Conservation (phyloP, 1,284 basidiomycete species). For the Cutaneotrichosporon arboriforme region DNA sequence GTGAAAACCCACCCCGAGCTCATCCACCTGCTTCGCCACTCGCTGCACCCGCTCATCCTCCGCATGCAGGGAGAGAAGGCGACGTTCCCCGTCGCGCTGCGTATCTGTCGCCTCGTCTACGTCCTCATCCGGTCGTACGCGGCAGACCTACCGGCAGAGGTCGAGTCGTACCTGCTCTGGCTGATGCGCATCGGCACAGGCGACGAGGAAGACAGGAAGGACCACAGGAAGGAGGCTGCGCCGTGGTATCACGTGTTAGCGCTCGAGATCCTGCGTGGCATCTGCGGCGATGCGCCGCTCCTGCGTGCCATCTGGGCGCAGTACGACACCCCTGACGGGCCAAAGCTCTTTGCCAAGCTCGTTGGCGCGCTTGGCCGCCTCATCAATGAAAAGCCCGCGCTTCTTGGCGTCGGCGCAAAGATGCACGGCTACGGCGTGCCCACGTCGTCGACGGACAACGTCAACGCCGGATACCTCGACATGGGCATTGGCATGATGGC, state of each 20-base stretch:
- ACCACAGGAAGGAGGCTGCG: slow-evolving; percentile 46
- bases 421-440: slow-evolving; percentile 71
- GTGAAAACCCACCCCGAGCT: slow-evolving; percentile 84
- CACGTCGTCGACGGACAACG: slow-evolving; percentile 18
- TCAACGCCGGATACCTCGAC: slow-evolving; percentile 51
- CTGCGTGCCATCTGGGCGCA: slow-evolving; percentile 73
- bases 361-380: slow-evolving; percentile 75
- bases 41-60: slow-evolving; percentile 83
- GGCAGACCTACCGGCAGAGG: slow-evolving; percentile 67
- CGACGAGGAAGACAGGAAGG: slow-evolving; percentile 50
- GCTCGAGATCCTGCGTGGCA: slow-evolving; percentile 83
- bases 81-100: slow-evolving; percentile 77
- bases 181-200: slow-evolving; percentile 72
- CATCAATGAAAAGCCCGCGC: slow-evolving; percentile 75
- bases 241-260: slow-evolving; percentile 83
- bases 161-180: slow-evolving; percentile 76
- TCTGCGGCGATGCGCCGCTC: slow-evolving; percentile 76
- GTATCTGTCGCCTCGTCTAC: slow-evolving; percentile 88
- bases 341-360: slow-evolving; percentile 70
- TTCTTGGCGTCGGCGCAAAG: slow-evolving; percentile 71
- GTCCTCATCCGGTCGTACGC: slow-evolving; percentile 88
- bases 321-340: slow-evolving; percentile 61
- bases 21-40: slow-evolving; percentile 74
- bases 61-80: slow-evolving; percentile 78
- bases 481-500: slow-evolving; percentile 77